Percentiles rank a stretch among this genome's conserved stretches.
phyloP scores from a whole-genome alignment of 768 basidiomycete genomes.

The Lentinula boryana region DNA sequence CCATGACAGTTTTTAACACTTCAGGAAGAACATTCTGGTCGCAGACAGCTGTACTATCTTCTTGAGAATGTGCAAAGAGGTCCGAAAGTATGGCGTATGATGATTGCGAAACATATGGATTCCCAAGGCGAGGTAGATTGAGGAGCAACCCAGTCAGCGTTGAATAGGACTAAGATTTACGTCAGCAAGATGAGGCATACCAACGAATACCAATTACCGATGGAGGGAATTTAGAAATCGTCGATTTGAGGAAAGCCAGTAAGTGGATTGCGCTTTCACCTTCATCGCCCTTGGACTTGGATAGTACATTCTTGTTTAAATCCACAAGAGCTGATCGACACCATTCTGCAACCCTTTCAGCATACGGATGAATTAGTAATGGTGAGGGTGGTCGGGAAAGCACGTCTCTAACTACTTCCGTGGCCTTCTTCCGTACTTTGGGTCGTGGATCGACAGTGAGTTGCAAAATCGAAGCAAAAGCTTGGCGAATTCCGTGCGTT shows the following conservation, averaged over 20 bases:
- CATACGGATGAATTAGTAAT: conserved; percentile 77
- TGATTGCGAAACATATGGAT: conserved; percentile 84
- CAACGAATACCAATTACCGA: conserved; percentile 45
- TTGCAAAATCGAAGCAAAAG: conserved; percentile 80
- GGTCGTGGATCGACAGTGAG: conserved; percentile 84
- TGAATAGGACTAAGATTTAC: conserved; percentile 56
- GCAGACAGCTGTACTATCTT: conserved; percentile 43
- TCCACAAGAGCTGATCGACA: conserved; percentile 60
- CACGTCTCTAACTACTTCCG: conserved; percentile 77
- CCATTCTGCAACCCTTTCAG: conserved; percentile 78
- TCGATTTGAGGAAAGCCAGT: conserved; percentile 65
- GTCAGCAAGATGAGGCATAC: conserved; percentile 3
- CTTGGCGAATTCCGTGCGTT: conserved; percentile 61
- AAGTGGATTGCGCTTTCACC: conserved; percentile 75
- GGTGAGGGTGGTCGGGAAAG: conserved; percentile 76
- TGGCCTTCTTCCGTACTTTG: conserved; percentile 89
- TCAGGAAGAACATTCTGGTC: conserved; percentile 50
- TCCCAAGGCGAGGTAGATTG: conserved; percentile 78
- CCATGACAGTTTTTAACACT: conserved; percentile 62
- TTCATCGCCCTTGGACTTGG: conserved; percentile 52
- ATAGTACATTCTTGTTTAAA: conserved; percentile 53
- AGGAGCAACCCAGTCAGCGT: conserved; percentile 67
- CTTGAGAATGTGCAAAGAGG: conserved; percentile 53
- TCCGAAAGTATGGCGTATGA: conserved; percentile 83
- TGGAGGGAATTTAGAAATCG: conserved; percentile 54